phyloP scores from a whole-genome alignment of 768 basidiomycete species.

The Auriscalpium microsporum region DNA sequence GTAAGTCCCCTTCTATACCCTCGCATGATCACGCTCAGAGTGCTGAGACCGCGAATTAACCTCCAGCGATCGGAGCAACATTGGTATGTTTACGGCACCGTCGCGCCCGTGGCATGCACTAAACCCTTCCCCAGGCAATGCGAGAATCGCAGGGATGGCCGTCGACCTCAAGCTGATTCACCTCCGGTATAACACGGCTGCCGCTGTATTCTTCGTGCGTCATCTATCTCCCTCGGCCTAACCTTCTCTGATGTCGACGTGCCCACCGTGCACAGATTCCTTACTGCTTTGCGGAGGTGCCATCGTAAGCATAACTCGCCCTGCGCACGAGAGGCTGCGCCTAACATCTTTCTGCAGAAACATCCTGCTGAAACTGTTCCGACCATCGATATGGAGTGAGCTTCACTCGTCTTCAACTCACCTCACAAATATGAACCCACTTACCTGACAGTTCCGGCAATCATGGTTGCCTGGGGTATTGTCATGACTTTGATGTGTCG shows the following conservation, averaged over 20 bases:
- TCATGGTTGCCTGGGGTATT: constrained; percentile 32
- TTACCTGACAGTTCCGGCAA: constrained; percentile 27
- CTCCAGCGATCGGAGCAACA: constrained; percentile 15
- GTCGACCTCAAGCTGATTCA: constrained; percentile 28
- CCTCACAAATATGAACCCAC: neutral
- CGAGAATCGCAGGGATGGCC: constrained; percentile 36
- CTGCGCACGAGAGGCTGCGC: neutral
- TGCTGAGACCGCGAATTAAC: neutral
- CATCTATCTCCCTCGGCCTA: neutral
- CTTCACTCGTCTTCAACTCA: neutral
- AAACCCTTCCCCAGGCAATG: constrained; percentile 8
- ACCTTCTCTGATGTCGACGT: neutral
- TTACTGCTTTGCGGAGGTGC: constrained; percentile 31
- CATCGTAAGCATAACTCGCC: constrained; percentile 23
- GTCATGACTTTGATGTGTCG: constrained; percentile 33
- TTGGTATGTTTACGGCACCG: neutral
- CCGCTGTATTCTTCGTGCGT: constrained; percentile 31
- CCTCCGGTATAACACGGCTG: constrained; percentile 28
- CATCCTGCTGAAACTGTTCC: constrained; percentile 27
- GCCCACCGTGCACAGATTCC: constrained; percentile 17
- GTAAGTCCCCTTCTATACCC: neutral
- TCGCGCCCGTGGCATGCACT: neutral
- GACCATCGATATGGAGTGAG: constrained; percentile 30
- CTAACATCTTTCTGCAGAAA: constrained; percentile 20
- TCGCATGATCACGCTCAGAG: neutral